Evolutionary conservation across 768 basidiomycete species (phyloP), one percentile per base, ranked within the genome.

Genomic region (Kwoniella dejecticola): DNA sequence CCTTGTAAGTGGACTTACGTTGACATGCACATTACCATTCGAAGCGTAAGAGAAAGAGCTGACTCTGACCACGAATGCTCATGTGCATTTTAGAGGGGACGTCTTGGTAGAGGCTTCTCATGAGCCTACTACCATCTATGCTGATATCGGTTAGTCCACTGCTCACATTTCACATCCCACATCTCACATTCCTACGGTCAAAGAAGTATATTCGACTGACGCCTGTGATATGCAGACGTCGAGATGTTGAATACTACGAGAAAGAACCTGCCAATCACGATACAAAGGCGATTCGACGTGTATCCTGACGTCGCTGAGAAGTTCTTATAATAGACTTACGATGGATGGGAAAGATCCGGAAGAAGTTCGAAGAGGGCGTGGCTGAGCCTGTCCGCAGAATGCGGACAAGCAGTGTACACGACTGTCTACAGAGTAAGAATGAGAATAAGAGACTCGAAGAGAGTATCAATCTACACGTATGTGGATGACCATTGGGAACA

Each of bases 261-360:
- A 42, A 82, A 84, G 49, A 89, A 89, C 2, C 91, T 98, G 49
- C 95, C 95, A 5, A 91, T 98, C n/a, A 92, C 90, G 0, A 84
- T 80, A 31, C 95, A 98, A 79, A 81, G 93, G 56, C 84, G 94
- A 52, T 96, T 95, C 72, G 94, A 95, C 79, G 90, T 96, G 42
- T 98, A 97, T 74, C 81, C 83, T 4, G 88, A 94, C 75, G 85
- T 95, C 21, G 49, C 57, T 27, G 50, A 52, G 40, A 52, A 62
- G 3, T 62, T 62, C 45, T 48, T 46, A 21, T 60, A 46, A 26
- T 42, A n/a, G 17, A 42, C 8, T 42, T 11, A 42, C 41, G 33
- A 7, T 15, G 7, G 15, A 36, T 36, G 7, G 33, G 33, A 36
- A 7, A 15, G 7, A 36, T n/a, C n/a, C n/a, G n/a, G n/a, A n/a